phyloP scores from a whole-genome alignment of 1,284 basidiomycete species.

The Fomitiporia mediterranea region DNA sequence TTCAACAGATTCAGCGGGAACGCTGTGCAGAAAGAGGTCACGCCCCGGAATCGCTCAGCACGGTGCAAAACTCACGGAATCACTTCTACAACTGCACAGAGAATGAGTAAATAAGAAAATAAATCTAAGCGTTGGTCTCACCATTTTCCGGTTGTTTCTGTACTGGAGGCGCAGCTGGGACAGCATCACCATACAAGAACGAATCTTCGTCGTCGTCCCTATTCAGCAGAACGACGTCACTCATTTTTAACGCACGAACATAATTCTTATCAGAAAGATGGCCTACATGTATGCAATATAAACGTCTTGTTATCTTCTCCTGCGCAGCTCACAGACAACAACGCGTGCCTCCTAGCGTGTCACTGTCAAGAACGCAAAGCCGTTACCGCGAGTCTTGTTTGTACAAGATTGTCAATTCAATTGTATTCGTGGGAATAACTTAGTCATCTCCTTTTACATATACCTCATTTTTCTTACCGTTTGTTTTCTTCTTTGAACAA shows the following conservation, averaged over 20 bases:
- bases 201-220: constrained; percentile 21
- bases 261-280: neutral
- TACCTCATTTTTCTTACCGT: neutral
- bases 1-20: constrained; percentile 6
- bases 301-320: neutral
- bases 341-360: neutral
- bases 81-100: constrained; percentile 8
- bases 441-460: neutral
- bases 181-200: constrained; percentile 19
- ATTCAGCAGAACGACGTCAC: neutral
- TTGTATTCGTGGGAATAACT: constrained; percentile 8
- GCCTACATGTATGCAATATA: constrained; percentile 1
- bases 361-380: neutral
- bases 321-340: neutral
- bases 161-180: constrained; percentile 1
- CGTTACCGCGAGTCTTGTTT: no score
- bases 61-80: constrained; percentile 10
- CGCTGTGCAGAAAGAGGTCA: neutral
- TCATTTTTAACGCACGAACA: neutral
- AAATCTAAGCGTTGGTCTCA: constrained; percentile 1
- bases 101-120: neutral
- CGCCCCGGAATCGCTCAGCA: neutral
- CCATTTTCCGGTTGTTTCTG: constrained; percentile 12
- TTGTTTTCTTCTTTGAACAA: constrained; percentile 13
- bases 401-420: no score